Conservation (phyloP, 495 filamentous ascomycete genomes). For the Talaromyces ruber region DNA sequence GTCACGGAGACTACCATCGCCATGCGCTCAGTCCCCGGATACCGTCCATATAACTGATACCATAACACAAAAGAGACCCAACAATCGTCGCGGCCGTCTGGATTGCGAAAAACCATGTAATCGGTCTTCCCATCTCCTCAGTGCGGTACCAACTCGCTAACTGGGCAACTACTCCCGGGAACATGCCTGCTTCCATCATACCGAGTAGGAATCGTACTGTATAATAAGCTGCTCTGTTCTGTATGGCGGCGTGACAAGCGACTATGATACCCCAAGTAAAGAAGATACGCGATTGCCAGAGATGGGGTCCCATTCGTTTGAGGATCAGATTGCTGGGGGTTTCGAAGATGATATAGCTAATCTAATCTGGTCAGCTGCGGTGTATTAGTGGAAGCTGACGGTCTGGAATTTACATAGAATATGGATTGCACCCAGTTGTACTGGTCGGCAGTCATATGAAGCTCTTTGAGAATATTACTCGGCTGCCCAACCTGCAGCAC, state of each 20-base stretch:
- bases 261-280: constrained; percentile 26
- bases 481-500: constrained; percentile 23
- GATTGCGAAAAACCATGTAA: constrained; percentile 16
- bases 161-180: constrained; percentile 26
- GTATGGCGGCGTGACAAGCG: constrained; percentile 25
- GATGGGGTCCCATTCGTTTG: constrained; percentile 22
- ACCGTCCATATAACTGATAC: constrained; percentile 22
- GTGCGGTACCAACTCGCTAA: constrained; percentile 29
- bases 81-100: constrained; percentile 23
- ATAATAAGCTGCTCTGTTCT: constrained; percentile 20
- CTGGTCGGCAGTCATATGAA: constrained; percentile 22
- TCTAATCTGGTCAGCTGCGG: constrained; percentile 6
- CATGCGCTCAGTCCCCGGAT: constrained; percentile 22
- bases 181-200: constrained; percentile 29
- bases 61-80: constrained; percentile 24
- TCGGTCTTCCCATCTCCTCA: constrained; percentile 24
- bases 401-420: constrained; percentile 13
- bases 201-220: constrained; percentile 26
- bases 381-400: neutral
- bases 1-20: constrained; percentile 20
- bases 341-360: constrained; percentile 27
- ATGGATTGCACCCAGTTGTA: constrained; percentile 29
- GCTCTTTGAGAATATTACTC: constrained; percentile 20
- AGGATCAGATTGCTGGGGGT: constrained; percentile 23
- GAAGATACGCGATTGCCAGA: constrained; percentile 29